phyloP scores from a whole-genome alignment of 192 early-diverging fungal species.

The Gigaspora rosea region DNA sequence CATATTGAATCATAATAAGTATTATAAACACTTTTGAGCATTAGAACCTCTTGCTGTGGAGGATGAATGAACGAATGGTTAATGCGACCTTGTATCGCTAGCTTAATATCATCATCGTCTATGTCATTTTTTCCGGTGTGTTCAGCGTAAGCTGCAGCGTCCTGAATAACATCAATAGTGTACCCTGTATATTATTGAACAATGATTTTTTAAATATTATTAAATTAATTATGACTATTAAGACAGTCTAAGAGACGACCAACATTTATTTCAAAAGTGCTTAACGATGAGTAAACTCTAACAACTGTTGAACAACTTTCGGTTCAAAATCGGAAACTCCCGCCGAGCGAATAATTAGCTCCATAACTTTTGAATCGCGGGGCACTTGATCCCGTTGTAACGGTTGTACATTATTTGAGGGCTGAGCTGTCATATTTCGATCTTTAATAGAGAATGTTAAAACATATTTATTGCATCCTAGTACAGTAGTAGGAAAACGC shows the following conservation, averaged over 20 bases:
- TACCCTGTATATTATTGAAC: conserved; percentile 59
- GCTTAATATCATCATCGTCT: conserved; percentile 80
- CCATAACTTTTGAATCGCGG: conserved; percentile 69
- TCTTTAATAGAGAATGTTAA: too few relatives aligned
- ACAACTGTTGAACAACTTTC: conserved; percentile 84
- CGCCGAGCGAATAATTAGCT: conserved; percentile 79
- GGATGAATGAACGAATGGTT: conserved; percentile 89
- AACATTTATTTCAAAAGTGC: not conserved
- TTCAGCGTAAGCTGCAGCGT: conserved; percentile 89
- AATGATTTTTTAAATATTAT: not conserved
- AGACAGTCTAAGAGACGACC: not conserved
- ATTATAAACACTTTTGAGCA: not conserved
- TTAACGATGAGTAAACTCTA: conserved; percentile 90
- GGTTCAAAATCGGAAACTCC: conserved; percentile 90
- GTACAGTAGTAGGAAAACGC: too few relatives aligned
- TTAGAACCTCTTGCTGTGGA: conserved; percentile 80
- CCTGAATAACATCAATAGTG: conserved; percentile 87
- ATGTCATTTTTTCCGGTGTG: conserved; percentile 81
- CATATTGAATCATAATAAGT: conserved; percentile 5
- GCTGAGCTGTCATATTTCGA: not conserved
- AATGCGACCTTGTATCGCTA: conserved; percentile 91
- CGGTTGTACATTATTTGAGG: conserved; percentile 16
- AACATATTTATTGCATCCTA: too few relatives aligned
- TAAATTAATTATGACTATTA: not conserved
- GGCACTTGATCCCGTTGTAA: conserved; percentile 30